These are phyloP conservation scores for Exserohilum turcica DNA, from an alignment of 2,329 filamentous ascomycete species.

Conservation along the genomic window DNA sequence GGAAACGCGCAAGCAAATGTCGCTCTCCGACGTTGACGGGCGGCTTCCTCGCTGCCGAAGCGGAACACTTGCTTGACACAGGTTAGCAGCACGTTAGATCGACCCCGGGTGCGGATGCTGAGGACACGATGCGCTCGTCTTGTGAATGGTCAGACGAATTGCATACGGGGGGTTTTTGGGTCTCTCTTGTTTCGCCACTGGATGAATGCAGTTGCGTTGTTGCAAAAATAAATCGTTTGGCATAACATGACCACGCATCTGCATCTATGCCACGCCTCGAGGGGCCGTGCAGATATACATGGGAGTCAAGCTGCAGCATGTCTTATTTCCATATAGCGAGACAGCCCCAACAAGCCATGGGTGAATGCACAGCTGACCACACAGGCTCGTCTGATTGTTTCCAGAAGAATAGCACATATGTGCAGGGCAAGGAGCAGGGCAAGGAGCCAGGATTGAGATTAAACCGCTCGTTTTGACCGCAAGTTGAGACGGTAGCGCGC, in stretches of 20 bases:
- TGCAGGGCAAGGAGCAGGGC: background rate
- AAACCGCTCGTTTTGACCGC: background rate
- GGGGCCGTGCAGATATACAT: background rate
- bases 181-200: background rate
- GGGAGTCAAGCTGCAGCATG: slow-evolving; percentile 5
- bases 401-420: slow-evolving; percentile 17
- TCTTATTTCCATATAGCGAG: slow-evolving; percentile 4
- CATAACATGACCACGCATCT: background rate
- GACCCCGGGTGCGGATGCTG: slow-evolving; percentile 1
- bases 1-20: slow-evolving; percentile 15
- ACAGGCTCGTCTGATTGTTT: slow-evolving; percentile 21
- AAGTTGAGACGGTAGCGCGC: slow-evolving; percentile 33
- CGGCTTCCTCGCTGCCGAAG: slow-evolving; percentile 14
- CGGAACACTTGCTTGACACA: slow-evolving; percentile 13
- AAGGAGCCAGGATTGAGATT: slow-evolving; percentile 11
- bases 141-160: slow-evolving; percentile 1
- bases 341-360: background rate
- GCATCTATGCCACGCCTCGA: background rate
- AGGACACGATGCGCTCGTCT: slow-evolving; percentile 5
- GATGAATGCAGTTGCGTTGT: slow-evolving; percentile 3
- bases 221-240: background rate
- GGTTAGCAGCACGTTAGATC: slow-evolving; percentile 16
- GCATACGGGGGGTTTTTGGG: background rate
- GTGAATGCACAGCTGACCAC: slow-evolving; percentile 8
- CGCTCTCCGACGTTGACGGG: slow-evolving; percentile 3